Evolutionary conservation across 192 early-diverging fungal species (phyloP), one percentile per base, ranked within the genome.

Genomic region (Backusella australiensis): DNA sequence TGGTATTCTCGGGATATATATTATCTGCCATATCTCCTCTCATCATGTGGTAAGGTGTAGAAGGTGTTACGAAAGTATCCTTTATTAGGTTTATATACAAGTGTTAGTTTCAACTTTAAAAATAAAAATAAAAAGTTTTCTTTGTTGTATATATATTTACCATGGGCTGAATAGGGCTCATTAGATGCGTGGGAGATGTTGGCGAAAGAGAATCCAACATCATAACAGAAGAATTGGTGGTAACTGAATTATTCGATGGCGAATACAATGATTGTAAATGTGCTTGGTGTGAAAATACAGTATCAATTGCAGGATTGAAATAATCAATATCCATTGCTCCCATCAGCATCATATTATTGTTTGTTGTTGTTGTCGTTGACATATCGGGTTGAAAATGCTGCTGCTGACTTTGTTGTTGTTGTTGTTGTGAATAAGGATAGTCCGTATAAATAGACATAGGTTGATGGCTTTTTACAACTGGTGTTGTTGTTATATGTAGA

Each of bases 81-180:
- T 63, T 63, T 63, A 63, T 26, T 63, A 29, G 56, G 26, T 63
- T 63, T 63, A 63, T 63, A 63, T 29, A 63, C 56, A 63, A 63
- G 23, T 29, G 12, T 63, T 63, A 63, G 56, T 63, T 63, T 63
- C 56, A 63, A 29, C 56, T 29, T 63, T 63, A 63, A n/a, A 56
- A 9, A 56, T 21, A 56, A 56, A 56, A 23, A 23, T 19, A 59
- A 59, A 59, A 46, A 21, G 15, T 26, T 19, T 4, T 26, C 15
- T 7, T 29, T 29, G 15, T 7, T 34, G 3, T 70, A 41, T 70
- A 19, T 71, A 17, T 71, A 32, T 34, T 49, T 71, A 71, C 70
- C 70, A 71, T 71, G 6, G 70, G 70, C 17, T 71, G 70, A 32
- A 29, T 49, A 71, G 70, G 70, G 46, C 70, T 71, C 70, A 71